A percentile compares a stretch with the other conserved stretches of the same genome.
Evolutionary conservation across 176 grass and related monocot genomes (phyloP).

Genomic region (Oryza meridionalis): DNA sequence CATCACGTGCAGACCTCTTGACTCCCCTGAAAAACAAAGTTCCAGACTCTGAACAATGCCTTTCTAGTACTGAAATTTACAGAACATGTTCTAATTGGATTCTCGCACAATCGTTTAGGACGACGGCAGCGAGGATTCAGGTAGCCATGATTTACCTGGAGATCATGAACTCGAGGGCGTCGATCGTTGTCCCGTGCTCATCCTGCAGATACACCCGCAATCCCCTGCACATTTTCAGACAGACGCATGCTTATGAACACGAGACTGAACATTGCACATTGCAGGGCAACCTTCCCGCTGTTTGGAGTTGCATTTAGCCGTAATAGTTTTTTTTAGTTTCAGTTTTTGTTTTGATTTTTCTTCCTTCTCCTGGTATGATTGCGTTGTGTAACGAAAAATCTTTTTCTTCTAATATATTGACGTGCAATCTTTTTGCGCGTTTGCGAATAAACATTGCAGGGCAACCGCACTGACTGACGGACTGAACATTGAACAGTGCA

Average conservation of each 20-base stretch:
- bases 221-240: conserved; percentile 63
- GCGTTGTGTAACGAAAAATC: no score
- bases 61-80: not conserved
- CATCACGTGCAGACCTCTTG: conserved; percentile 57
- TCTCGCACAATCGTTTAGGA: not conserved
- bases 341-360: no score
- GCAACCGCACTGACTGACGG: not conserved
- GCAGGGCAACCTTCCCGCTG: not conserved
- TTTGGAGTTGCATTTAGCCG: no score
- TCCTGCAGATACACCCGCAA: conserved; percentile 88
- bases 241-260: not conserved
- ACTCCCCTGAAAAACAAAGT: conserved; percentile 58
- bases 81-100: not conserved
- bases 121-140: not conserved
- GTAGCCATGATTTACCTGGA: conserved; percentile 50
- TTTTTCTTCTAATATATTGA: no score
- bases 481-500: not conserved
- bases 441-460: not conserved
- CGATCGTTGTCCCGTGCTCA: conserved; percentile 75
- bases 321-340: no score
- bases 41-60: not conserved
- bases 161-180: conserved; percentile 85
- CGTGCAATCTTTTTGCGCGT: no score
- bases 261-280: conserved; percentile 20
- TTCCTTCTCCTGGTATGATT: no score